Evolutionary conservation across 2,329 filamentous ascomycete genomes (phyloP).

Genomic region (Penicillium sp.): DNA sequence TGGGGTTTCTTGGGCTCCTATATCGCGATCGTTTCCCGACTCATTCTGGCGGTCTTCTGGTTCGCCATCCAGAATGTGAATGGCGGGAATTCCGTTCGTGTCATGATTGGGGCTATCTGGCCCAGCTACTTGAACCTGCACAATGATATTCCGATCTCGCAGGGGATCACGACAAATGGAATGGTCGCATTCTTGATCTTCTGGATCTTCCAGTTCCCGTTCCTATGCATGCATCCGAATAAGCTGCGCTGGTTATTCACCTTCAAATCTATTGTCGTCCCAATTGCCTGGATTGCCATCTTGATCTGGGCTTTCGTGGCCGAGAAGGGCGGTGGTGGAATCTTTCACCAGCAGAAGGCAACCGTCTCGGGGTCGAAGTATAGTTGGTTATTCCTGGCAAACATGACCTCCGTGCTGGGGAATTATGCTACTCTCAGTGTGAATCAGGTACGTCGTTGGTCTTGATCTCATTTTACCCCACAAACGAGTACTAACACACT

Average conservation of each 20-base stretch:
- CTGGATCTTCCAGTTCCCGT: conserved; percentile 51
- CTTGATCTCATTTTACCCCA: no score
- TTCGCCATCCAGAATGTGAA: conserved; percentile 69
- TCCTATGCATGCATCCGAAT: conserved; percentile 50
- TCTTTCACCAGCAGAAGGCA: conserved; percentile 50
- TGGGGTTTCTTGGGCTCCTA: conserved; percentile 64
- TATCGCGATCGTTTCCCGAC: conserved; percentile 57
- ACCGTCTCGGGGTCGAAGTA: conserved; percentile 56
- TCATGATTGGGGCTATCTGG: conserved; percentile 59
- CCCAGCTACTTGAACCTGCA: conserved; percentile 44
- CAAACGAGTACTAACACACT: background rate
- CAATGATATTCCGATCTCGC: conserved; percentile 44
- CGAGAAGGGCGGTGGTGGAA: conserved; percentile 53
- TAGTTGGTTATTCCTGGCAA: conserved; percentile 58
- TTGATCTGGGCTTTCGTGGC: conserved; percentile 65
- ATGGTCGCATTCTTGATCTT: conserved; percentile 52
- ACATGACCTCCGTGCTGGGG: conserved; percentile 54
- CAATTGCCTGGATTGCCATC: conserved; percentile 64
- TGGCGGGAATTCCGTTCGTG: conserved; percentile 58
- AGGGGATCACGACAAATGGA: conserved; percentile 52
- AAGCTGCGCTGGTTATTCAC: conserved; percentile 45
- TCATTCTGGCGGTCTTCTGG: conserved; percentile 63
- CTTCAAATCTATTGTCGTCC: conserved; percentile 52
- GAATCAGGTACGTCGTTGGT: conserved; percentile 44
- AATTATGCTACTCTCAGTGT: conserved; percentile 57